Percentiles rank a stretch among this genome's conserved stretches.
These are phyloP conservation scores for Cladosporium halotolerans DNA, from an alignment of 2,329 filamentous ascomycete genomes.

Conservation along the genomic window DNA sequence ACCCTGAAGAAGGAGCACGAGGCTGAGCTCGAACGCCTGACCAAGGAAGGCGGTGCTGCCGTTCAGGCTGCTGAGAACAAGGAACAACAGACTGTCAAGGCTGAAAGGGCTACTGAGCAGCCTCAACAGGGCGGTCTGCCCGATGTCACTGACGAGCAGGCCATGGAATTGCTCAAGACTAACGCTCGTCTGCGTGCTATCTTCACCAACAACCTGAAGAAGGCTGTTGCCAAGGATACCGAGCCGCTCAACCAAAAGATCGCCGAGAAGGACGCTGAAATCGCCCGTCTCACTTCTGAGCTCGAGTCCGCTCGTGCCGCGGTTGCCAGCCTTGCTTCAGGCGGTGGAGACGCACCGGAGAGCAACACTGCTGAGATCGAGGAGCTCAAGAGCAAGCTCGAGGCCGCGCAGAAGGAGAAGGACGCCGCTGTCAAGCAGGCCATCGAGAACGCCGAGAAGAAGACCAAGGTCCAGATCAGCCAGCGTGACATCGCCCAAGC, in stretches of 20 bases:
- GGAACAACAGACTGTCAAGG: slow-evolving; percentile 19
- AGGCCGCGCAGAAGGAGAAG: slow-evolving; percentile 23
- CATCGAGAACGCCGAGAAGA: slow-evolving; percentile 33
- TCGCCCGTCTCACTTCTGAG: slow-evolving; percentile 15
- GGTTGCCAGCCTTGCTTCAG: slow-evolving; percentile 2
- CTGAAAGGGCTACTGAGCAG: slow-evolving; percentile 19
- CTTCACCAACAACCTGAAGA: slow-evolving; percentile 53
- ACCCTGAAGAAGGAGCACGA: slow-evolving; percentile 33
- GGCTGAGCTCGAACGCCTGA: slow-evolving; percentile 32
- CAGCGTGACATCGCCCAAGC: slow-evolving; percentile 57
- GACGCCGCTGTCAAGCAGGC: slow-evolving; percentile 24
- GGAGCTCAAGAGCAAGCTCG: slow-evolving; percentile 23
- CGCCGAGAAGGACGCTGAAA: slow-evolving; percentile 26
- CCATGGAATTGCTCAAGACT: slow-evolving; percentile 43
- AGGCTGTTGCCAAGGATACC: slow-evolving; percentile 36
- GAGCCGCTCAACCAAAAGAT: slow-evolving; percentile 32
- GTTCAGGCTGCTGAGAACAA: slow-evolving; percentile 32
- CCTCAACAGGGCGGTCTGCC: background rate
- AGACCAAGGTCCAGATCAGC: slow-evolving; percentile 70
- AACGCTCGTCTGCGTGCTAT: slow-evolving; percentile 46
- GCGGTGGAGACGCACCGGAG: background rate
- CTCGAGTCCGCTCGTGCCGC: slow-evolving; percentile 12
- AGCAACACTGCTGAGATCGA: slow-evolving; percentile 14
- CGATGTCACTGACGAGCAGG: slow-evolving; percentile 43
- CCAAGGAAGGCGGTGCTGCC: slow-evolving; percentile 31